Evolutionary conservation across 176 grass and related monocot species (phyloP).

Genomic region (Zea luxurians): DNA sequence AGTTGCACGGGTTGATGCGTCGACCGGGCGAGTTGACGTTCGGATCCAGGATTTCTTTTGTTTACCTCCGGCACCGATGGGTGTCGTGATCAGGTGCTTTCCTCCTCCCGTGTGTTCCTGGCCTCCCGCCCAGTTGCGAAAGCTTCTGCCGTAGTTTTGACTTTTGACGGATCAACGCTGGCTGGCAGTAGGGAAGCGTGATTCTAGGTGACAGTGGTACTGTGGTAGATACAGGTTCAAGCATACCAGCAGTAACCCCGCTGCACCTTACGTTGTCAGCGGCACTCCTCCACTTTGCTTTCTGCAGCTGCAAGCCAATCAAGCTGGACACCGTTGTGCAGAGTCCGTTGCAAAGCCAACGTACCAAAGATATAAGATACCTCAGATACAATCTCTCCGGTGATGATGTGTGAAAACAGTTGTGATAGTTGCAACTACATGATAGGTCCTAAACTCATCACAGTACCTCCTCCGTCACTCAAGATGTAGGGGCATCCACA

Average conservation of each 20-base stretch:
- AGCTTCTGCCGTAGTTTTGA: background rate
- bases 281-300: background rate
- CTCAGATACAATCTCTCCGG: background rate
- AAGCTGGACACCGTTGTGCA: background rate
- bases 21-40: too few relatives aligned
- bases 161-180: background rate
- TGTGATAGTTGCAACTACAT: background rate
- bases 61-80: too few relatives aligned
- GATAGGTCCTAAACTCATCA: conserved; percentile 30
- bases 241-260: background rate
- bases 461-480: conserved; percentile 36
- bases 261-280: background rate
- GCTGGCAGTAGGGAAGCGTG: background rate
- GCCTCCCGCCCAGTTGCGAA: background rate
- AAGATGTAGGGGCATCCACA: conserved; percentile 42
- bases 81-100: too few relatives aligned
- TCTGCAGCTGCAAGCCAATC: background rate
- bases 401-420: conserved; percentile 10
- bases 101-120: background rate
- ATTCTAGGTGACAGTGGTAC: background rate
- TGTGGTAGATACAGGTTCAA: background rate
- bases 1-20: background rate
- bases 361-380: background rate
- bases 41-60: too few relatives aligned
- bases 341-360: background rate